A percentile compares a stretch with the other conserved stretches of the same genome.
phyloP scores from a whole-genome alignment of 495 filamentous ascomycete species.

The Coniosporium apollinis region DNA sequence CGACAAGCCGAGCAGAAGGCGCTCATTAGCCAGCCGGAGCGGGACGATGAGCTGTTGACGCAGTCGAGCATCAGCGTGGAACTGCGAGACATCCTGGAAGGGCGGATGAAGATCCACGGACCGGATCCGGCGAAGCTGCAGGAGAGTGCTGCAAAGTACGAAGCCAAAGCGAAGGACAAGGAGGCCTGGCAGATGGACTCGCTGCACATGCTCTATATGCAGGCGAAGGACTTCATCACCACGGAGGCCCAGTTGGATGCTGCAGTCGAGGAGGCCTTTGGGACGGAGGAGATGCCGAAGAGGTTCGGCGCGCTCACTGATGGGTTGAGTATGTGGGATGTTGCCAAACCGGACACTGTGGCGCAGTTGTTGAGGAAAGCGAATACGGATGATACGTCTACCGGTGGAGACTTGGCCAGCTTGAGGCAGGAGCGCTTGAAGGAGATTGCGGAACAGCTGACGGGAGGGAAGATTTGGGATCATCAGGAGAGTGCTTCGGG shows the following conservation, averaged over 20 bases:
- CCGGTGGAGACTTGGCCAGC: conserved; percentile 16
- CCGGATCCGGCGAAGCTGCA: conserved; percentile 33
- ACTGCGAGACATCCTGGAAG: conserved; percentile 12
- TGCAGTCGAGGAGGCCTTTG: conserved; percentile 45
- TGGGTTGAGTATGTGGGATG: conserved; percentile 37
- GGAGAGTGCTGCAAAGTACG: conserved; percentile 25
- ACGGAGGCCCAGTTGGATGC: conserved; percentile 42
- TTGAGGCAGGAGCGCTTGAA: conserved; percentile 40
- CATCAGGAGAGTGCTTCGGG: too few species aligned
- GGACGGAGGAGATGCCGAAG: conserved; percentile 31
- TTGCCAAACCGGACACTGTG: conserved; percentile 35
- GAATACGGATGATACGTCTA: conserved; percentile 12
- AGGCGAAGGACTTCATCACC: conserved; percentile 47
- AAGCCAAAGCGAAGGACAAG: conserved; percentile 24
- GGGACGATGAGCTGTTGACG: conserved; percentile 47
- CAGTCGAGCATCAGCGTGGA: conserved; percentile 23
- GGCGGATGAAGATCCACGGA: too few species aligned
- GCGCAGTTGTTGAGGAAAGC: conserved; percentile 26
- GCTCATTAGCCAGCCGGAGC: conserved; percentile 32
- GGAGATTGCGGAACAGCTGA: conserved; percentile 49
- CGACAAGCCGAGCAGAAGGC: conserved; percentile 28
- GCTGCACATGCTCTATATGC: conserved; percentile 47
- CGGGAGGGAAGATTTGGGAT: conserved; percentile 45
- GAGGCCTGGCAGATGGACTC: conserved; percentile 26
- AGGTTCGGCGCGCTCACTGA: conserved; percentile 5